phyloP scores from a whole-genome alignment of 2,329 filamentous ascomycete species.

The Ambrosiella beaveri region DNA sequence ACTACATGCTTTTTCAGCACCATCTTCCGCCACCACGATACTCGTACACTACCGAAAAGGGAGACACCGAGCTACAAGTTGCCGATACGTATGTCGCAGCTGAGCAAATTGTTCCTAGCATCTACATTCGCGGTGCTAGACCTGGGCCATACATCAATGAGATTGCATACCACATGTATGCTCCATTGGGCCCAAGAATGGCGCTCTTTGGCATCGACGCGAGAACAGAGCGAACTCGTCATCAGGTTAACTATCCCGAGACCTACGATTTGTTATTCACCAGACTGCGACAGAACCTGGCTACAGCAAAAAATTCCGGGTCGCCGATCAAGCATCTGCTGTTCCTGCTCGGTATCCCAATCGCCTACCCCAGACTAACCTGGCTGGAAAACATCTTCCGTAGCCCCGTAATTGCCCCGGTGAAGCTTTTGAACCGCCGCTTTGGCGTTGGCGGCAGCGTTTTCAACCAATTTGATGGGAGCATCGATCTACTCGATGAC shows the following conservation, averaged over 20 bases:
- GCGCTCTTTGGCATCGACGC: conserved; percentile 83
- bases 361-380: conserved; percentile 80
- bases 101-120: conserved; percentile 36
- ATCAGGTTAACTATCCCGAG: conserved; percentile 86
- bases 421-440: conserved; percentile 77
- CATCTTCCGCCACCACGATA: conserved; percentile 71
- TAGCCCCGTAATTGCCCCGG: conserved; percentile 71
- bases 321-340: conserved; percentile 79
- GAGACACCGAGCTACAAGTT: conserved; percentile 34
- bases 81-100: conserved; percentile 54
- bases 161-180: conserved; percentile 71
- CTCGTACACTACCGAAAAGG: conserved; percentile 61
- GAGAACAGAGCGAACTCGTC: conserved; percentile 80
- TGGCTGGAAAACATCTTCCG: conserved; percentile 88
- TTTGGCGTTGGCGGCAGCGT: conserved; percentile 72
- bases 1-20: conserved; percentile 96
- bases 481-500: conserved; percentile 80
- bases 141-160: conserved; percentile 83
- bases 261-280: conserved; percentile 75
- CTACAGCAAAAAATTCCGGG: conserved; percentile 44
- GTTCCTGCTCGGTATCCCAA: conserved; percentile 70
- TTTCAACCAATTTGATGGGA: conserved; percentile 90
- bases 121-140: conserved; percentile 58
- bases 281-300: conserved; percentile 57
- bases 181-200: conserved; percentile 65